Evolutionary conservation across 805 yeast genomes (phyloP), one percentile per base, ranked within the genome.

Genomic region (Barnettozyma botsteinii): DNA sequence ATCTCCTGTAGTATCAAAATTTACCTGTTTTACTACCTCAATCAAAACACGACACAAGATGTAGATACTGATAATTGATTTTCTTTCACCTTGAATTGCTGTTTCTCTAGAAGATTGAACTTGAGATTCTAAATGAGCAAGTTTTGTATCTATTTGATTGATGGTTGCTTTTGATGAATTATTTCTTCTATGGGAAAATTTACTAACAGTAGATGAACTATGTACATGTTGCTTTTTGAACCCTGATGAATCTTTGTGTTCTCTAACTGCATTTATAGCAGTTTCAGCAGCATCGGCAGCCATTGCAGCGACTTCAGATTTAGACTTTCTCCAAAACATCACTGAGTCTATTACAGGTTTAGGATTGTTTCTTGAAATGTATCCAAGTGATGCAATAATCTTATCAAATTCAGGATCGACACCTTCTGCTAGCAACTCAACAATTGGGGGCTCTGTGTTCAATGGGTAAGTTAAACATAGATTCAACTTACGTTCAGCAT

Each of bases 321-420:
- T 93, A 2, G 91, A 78, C 58, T 91, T 86, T 45, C 98, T 73
- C 99, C 99, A 93, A 57, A 85, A 89, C 98, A 93, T 89, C 44
- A 93, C 95, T 7, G 95, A 87, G 60, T 93, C 99, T 25, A 94
- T 88, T 2, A 93, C 96, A 0, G 96, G 95, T 55, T 87, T 89
- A 0, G 98, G 97, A 49, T 87, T 85, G 20, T 81, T 72, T 41
- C 87, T 73, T 1, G 98, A 94, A 28, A 93, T 85, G 57, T 85
- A 85, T 8, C 98, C 98, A 40, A 93, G 65, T 0, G 96, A 84
- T 13, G 78, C 77, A 17, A 94, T 76, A 38, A 88, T 85, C 52
- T 84, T 77, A 61, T 93, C 98, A 57, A 93, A 91, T 17, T 74
- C 76, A 0, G 84, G 80, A 54, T 93, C 98, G 2, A 76, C 79